Percentiles rank a stretch among this genome's conserved stretches.
Evolutionary conservation across 2,329 filamentous ascomycete species (phyloP).

Genomic region (Claviceps citrina): DNA sequence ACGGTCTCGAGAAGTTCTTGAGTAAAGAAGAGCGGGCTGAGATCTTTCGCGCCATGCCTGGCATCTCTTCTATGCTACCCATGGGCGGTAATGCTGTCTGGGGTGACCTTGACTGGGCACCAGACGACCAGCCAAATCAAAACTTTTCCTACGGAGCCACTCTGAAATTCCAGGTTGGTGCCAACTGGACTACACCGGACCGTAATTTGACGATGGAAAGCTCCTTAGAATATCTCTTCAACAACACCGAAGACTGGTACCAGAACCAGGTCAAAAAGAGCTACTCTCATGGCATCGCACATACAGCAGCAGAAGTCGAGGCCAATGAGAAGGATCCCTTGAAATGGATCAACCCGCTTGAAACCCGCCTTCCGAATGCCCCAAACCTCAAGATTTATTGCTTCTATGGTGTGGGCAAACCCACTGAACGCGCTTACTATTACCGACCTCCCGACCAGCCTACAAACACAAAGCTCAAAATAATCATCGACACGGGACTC

Average conservation of each 20-base stretch:
- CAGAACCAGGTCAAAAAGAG: slow-evolving; percentile 51
- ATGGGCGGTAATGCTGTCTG: slow-evolving; percentile 90
- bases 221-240: slow-evolving; percentile 63
- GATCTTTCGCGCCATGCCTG: slow-evolving; percentile 92
- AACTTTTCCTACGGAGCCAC: slow-evolving; percentile 63
- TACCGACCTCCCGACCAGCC: slow-evolving; percentile 59
- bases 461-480: slow-evolving; percentile 50
- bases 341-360: slow-evolving; percentile 93
- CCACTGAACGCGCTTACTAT: slow-evolving; percentile 83
- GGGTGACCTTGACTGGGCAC: slow-evolving; percentile 77
- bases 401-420: slow-evolving; percentile 91
- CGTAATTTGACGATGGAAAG: slow-evolving; percentile 68
- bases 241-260: slow-evolving; percentile 77
- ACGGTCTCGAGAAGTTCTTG: slow-evolving; percentile 90
- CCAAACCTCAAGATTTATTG: slow-evolving; percentile 90
- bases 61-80: slow-evolving; percentile 89
- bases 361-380: slow-evolving; percentile 71
- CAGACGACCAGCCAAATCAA: slow-evolving; percentile 67
- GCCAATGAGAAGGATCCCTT: slow-evolving; percentile 57
- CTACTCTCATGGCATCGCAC: slow-evolving; percentile 82
- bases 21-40: slow-evolving; percentile 81
- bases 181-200: slow-evolving; percentile 47
- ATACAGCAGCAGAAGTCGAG: slow-evolving; percentile 65
- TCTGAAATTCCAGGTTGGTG: slow-evolving; percentile 60
- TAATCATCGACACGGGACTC: slow-evolving; percentile 54